These are phyloP conservation scores for Aspergillus bridgeri DNA, from an alignment of 495 filamentous ascomycete species.

Conservation along the genomic window DNA sequence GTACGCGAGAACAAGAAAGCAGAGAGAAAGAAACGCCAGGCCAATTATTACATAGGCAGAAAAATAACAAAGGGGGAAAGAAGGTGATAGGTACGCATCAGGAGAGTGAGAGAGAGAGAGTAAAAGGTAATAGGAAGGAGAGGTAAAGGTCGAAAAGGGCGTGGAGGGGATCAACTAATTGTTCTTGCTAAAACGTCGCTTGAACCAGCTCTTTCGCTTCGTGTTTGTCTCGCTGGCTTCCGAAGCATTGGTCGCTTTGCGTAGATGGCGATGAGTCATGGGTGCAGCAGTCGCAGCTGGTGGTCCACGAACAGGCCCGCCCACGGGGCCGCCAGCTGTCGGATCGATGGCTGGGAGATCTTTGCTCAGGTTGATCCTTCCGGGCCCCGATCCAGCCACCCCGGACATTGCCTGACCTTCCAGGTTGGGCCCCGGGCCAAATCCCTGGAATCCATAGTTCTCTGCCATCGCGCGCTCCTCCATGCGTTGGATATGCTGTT, in stretches of 20 bases:
- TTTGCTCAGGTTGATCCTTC: slow-evolving; percentile 15
- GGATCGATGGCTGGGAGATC: slow-evolving; percentile 19
- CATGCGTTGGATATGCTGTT: slow-evolving; percentile 37
- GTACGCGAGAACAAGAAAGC: background rate
- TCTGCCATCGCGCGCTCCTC: slow-evolving; percentile 52
- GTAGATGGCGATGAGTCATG: slow-evolving; percentile 30
- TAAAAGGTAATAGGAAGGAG: slow-evolving; percentile 17
- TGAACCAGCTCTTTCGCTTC: slow-evolving; percentile 88
- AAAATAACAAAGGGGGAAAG: slow-evolving; percentile 19
- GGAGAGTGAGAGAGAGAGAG: background rate
- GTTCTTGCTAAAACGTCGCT: slow-evolving; percentile 71
- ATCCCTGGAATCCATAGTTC: slow-evolving; percentile 53
- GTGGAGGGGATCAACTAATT: slow-evolving; percentile 14
- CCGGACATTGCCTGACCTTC: slow-evolving; percentile 12
- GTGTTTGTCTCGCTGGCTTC: slow-evolving; percentile 37
- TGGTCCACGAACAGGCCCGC: slow-evolving; percentile 16
- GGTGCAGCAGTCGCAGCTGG: slow-evolving; percentile 23
- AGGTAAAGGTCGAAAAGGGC: slow-evolving; percentile 16
- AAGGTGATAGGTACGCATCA: background rate
- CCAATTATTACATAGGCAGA: slow-evolving; percentile 20
- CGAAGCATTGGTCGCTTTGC: slow-evolving; percentile 20
- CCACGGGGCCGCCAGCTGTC: slow-evolving; percentile 21
- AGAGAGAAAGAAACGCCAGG: slow-evolving; percentile 17
- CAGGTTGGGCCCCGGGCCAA: slow-evolving; percentile 38
- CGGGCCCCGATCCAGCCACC: slow-evolving; percentile 9